Conservation (phyloP, 2,329 filamentous ascomycete species). For the Pseudocercospora fijiensis region DNA sequence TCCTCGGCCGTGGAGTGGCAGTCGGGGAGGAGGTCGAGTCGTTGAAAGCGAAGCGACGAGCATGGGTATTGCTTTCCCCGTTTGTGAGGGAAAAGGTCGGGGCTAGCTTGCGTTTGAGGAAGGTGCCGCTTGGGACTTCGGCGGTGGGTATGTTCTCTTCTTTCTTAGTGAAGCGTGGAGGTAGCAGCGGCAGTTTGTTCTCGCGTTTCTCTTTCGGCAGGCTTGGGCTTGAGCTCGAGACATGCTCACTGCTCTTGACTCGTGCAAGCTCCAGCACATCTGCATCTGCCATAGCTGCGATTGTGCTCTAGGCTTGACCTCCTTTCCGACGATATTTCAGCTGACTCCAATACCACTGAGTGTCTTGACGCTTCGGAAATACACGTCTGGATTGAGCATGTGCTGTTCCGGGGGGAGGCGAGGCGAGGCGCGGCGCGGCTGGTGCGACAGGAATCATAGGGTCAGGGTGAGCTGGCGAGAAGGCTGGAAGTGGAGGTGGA, state of each 20-base stretch:
- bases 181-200: not conserved
- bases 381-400: too few relatives aligned
- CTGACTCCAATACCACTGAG: not conserved
- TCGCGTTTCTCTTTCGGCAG: not conserved
- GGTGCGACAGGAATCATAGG: not conserved
- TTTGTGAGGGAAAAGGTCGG: not conserved
- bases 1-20: not conserved
- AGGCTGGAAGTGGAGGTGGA: not conserved
- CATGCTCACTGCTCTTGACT: not conserved
- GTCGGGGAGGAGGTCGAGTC: not conserved
- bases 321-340: not conserved
- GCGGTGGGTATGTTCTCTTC: not conserved
- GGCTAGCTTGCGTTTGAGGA: not conserved
- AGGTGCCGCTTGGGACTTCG: not conserved
- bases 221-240: not conserved
- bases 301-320: not conserved
- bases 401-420: too few relatives aligned
- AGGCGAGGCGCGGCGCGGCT: too few relatives aligned
- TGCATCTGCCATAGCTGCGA: not conserved
- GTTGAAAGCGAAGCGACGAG: not conserved
- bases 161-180: not conserved
- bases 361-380: not conserved
- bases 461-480: not conserved
- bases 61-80: slow-evolving; percentile 1
- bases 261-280: not conserved